phyloP scores from a whole-genome alignment of 208 protist species.

The Wallacemonas sp. region DNA sequence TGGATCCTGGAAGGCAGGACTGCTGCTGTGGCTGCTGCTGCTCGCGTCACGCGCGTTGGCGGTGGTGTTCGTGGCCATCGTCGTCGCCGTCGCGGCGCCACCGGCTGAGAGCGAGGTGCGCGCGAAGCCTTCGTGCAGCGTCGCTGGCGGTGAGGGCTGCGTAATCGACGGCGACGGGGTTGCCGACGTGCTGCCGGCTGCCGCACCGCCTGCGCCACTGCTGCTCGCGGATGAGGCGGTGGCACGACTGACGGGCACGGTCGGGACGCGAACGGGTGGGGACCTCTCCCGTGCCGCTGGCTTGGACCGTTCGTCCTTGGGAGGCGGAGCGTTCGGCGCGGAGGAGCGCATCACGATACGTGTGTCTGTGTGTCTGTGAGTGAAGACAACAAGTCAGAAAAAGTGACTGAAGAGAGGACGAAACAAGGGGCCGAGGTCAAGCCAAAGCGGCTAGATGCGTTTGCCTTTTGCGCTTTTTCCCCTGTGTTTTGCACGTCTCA shows the following conservation, averaged over 20 bases:
- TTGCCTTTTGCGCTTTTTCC: not conserved
- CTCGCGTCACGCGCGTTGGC: not conserved
- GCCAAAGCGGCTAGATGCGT: no score
- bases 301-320: not conserved
- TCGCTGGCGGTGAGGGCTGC: conserved; percentile 1
- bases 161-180: conserved; percentile 8
- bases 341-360: not conserved
- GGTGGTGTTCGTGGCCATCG: conserved; percentile 5
- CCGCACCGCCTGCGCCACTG: not conserved
- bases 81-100: not conserved
- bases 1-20: not conserved
- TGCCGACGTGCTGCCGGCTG: not conserved
- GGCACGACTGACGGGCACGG: not conserved
- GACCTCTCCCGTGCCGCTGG: not conserved
- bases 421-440: no score
- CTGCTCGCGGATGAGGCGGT: not conserved
- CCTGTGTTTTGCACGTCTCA: no score
- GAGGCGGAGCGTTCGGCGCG: not conserved
- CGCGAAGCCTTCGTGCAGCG: conserved; percentile 1
- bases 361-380: conserved; percentile 11
- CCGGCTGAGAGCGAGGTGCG: conserved; percentile 5
- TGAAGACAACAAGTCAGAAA: not conserved
- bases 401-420: conserved; percentile 1
- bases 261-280: not conserved
- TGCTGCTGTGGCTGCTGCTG: conserved; percentile 14